These are phyloP conservation scores for Ceratocystis colombiana DNA, from an alignment of 2,329 filamentous ascomycete species.

Conservation along the genomic window DNA sequence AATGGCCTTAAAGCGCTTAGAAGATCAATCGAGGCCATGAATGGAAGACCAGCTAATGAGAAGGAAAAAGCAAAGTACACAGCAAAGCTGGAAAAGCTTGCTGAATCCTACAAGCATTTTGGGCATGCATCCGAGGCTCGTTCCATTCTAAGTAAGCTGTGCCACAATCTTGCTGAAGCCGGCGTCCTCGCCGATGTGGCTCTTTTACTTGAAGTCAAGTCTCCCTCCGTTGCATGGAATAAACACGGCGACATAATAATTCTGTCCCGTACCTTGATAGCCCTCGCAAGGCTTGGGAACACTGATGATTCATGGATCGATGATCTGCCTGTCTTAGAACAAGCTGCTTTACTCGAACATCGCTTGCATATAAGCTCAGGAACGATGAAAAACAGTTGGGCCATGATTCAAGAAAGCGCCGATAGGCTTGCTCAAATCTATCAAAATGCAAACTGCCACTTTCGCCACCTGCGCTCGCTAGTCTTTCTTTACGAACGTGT, in stretches of 20 bases:
- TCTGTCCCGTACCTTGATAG: slow-evolving; percentile 50
- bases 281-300: slow-evolving; percentile 46
- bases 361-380: slow-evolving; percentile 28
- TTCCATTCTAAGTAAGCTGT: slow-evolving; percentile 49
- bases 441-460: slow-evolving; percentile 40
- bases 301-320: slow-evolving; percentile 49
- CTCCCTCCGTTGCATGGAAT: slow-evolving; percentile 47
- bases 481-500: slow-evolving; percentile 37
- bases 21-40: slow-evolving; percentile 54
- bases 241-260: slow-evolving; percentile 40
- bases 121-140: slow-evolving; percentile 49
- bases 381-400: slow-evolving; percentile 32
- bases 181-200: slow-evolving; percentile 48
- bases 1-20: slow-evolving; percentile 48
- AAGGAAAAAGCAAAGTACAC: slow-evolving; percentile 50
- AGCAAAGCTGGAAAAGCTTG: slow-evolving; percentile 57
- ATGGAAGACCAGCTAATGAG: slow-evolving; percentile 44
- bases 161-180: slow-evolving; percentile 50
- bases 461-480: slow-evolving; percentile 45
- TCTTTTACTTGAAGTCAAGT: slow-evolving; percentile 38
- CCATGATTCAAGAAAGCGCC: slow-evolving; percentile 39
- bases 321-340: slow-evolving; percentile 42
- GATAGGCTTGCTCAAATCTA: slow-evolving; percentile 43
- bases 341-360: slow-evolving; percentile 51
- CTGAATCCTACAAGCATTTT: slow-evolving; percentile 46